phyloP scores from a whole-genome alignment of 148 eudicot genomes.

The Diospyros kaki region DNA sequence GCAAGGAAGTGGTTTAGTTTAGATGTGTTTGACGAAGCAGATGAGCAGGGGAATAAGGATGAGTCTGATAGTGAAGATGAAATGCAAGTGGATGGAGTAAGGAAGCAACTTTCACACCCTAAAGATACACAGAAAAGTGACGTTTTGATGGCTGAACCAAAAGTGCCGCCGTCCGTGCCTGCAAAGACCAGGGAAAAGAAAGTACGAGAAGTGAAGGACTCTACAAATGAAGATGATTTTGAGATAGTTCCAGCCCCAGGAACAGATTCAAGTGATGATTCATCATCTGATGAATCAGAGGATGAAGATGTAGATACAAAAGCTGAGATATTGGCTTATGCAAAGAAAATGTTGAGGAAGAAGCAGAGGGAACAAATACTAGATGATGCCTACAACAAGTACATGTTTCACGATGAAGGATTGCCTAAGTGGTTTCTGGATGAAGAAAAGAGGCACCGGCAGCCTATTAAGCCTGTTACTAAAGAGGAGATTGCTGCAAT shows the following conservation, averaged over 20 bases:
- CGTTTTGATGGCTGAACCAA: conserved; percentile 24
- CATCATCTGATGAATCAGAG: conserved; percentile 74
- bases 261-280: conserved; percentile 75
- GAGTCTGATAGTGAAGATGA: conserved; percentile 63
- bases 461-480: conserved; percentile 60
- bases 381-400: conserved; percentile 83
- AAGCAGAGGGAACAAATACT: conserved; percentile 61
- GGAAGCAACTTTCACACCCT: conserved; percentile 17
- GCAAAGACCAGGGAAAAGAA: conserved; percentile 25
- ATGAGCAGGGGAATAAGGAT: conserved; percentile 42
- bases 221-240: conserved; percentile 55
- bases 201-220: conserved; percentile 19
- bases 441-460: conserved; percentile 58
- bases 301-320: conserved; percentile 55
- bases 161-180: conserved; percentile 12
- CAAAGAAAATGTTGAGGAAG: conserved; percentile 80
- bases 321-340: conserved; percentile 71
- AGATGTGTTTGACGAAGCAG: conserved; percentile 67
- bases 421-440: conserved; percentile 78
- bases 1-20: conserved; percentile 62
- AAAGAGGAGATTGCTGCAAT: conserved; percentile 79
- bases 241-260: conserved; percentile 86
- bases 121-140: conserved; percentile 27
- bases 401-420: conserved; percentile 70
- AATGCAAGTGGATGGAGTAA: conserved; percentile 39